Evolutionary conservation across 108 stramenopile genomes (phyloP).

Genomic region (Halocafeteria seosinensis): DNA sequence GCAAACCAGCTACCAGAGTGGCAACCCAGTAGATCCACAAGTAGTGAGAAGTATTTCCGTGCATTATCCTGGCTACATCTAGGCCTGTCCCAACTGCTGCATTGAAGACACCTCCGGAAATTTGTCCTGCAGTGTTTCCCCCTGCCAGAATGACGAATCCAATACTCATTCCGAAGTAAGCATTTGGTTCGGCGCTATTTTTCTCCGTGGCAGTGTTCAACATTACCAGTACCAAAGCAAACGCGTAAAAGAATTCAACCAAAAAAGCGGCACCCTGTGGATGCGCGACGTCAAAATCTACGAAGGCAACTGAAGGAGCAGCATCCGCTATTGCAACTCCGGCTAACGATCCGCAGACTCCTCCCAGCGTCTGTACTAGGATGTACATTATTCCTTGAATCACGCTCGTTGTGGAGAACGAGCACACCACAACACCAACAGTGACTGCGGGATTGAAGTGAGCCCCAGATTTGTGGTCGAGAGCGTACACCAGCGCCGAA

Average conservation of each 20-base stretch:
- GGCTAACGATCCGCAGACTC: neutral
- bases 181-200: neutral
- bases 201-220: neutral
- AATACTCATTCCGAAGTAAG: neutral
- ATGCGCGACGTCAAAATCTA: neutral
- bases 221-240: neutral
- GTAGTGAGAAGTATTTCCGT: neutral
- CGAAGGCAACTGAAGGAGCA: neutral
- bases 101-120: neutral
- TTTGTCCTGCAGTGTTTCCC: neutral
- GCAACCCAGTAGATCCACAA: constrained; percentile 2
- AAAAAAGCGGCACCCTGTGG: neutral
- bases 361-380: neutral
- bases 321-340: neutral
- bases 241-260: neutral
- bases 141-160: neutral
- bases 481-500: neutral
- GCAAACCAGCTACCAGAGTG: neutral
- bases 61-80: neutral
- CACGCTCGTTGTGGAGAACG: neutral
- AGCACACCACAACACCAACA: neutral
- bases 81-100: neutral
- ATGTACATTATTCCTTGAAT: neutral
- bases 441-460: neutral
- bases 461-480: neutral